Percentiles rank a stretch among this genome's conserved stretches.
These are phyloP conservation scores for Fistulinella prunicolor DNA, from an alignment of 768 basidiomycete genomes.

Conservation along the genomic window DNA sequence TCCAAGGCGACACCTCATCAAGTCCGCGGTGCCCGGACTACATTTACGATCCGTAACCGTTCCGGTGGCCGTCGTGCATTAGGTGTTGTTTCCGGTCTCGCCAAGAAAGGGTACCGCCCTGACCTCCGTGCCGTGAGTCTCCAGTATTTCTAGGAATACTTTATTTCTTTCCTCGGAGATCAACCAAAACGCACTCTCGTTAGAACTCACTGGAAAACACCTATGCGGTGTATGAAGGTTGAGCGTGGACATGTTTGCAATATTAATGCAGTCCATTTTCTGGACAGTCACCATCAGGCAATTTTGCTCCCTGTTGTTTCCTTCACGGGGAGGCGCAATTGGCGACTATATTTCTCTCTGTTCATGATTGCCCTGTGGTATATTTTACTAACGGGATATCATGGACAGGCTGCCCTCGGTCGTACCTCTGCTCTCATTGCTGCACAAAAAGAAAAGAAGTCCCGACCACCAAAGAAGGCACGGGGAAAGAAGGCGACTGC, in stretches of 20 bases:
- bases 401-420: slow-evolving; percentile 63
- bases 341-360: slow-evolving; percentile 23
- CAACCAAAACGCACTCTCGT: slow-evolving; percentile 63
- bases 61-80: slow-evolving; percentile 69
- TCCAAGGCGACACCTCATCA: slow-evolving; percentile 50
- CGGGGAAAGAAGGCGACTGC: slow-evolving; percentile 60
- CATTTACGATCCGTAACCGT: slow-evolving; percentile 57
- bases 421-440: slow-evolving; percentile 71
- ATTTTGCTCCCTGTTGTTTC: slow-evolving; percentile 28
- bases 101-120: slow-evolving; percentile 71
- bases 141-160: not conserved
- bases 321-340: slow-evolving; percentile 31
- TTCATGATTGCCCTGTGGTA: slow-evolving; percentile 44
- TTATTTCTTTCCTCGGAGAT: not conserved
- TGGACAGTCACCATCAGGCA: slow-evolving; percentile 21
- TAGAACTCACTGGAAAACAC: slow-evolving; percentile 86
- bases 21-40: slow-evolving; percentile 48
- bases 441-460: slow-evolving; percentile 70
- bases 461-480: slow-evolving; percentile 61
- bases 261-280: slow-evolving; percentile 36
- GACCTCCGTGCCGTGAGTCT: slow-evolving; percentile 73
- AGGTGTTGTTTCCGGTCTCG: slow-evolving; percentile 57
- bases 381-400: slow-evolving; percentile 27
- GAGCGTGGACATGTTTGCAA: slow-evolving; percentile 96
- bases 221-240: slow-evolving; percentile 66